These are phyloP conservation scores for Annulohypoxylon bovei DNA, from an alignment of 495 filamentous ascomycete genomes.

Conservation along the genomic window DNA sequence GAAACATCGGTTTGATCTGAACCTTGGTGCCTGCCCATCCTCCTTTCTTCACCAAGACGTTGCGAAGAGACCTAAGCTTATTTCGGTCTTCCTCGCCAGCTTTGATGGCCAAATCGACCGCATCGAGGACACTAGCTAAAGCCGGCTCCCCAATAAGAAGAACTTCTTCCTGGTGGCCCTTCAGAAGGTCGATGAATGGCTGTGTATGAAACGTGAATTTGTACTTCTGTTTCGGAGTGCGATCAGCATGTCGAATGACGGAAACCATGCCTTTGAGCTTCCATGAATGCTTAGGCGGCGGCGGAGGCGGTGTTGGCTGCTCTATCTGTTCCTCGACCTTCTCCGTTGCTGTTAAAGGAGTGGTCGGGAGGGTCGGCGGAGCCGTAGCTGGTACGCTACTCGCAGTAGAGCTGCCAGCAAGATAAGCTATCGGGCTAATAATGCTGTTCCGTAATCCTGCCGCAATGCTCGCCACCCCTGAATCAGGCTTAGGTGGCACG, in stretches of 20 bases:
- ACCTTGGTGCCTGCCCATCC: constrained; percentile 96
- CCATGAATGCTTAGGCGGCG: constrained; percentile 94
- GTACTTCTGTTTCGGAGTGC: constrained; percentile 98
- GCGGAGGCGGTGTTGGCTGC: constrained; percentile 67
- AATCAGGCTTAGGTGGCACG: constrained; percentile 49
- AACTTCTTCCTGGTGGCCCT: constrained; percentile 95
- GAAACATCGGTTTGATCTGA: constrained; percentile 98
- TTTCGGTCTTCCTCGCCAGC: constrained; percentile 83
- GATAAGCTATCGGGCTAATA: constrained; percentile 47
- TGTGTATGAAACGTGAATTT: constrained; percentile 99
- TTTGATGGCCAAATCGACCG: constrained; percentile 79
- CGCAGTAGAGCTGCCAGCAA: constrained; percentile 46
- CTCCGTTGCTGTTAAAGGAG: constrained; percentile 47
- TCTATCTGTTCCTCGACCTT: constrained; percentile 45
- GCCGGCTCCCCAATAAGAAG: constrained; percentile 92
- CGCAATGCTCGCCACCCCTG: constrained; percentile 37
- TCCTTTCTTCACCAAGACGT: constrained; percentile 89
- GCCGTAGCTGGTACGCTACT: constrained; percentile 55
- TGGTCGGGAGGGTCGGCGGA: constrained; percentile 54
- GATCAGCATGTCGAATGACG: constrained; percentile 93
- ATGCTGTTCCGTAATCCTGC: constrained; percentile 50
- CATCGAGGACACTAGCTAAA: constrained; percentile 85
- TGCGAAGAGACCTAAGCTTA: constrained; percentile 84
- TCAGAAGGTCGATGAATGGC: constrained; percentile 92
- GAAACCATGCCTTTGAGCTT: constrained; percentile 98